Conservation (phyloP, 371 early-diverging fungal genomes). For the Lichtheimia corymbifera region DNA sequence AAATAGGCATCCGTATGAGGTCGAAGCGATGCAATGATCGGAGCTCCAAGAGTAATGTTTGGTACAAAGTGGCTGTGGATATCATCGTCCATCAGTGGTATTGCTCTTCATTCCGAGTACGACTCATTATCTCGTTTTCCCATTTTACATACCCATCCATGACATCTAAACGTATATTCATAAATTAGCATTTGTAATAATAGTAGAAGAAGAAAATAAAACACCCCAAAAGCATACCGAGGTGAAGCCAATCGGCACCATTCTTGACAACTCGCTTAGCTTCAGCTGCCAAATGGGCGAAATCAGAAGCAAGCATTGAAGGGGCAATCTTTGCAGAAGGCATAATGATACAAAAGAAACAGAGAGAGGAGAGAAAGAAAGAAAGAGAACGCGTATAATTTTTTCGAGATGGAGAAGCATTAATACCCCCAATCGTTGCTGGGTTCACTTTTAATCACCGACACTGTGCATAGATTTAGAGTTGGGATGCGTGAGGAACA, state of each 20-base stretch:
- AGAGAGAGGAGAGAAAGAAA: neutral
- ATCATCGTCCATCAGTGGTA: neutral
- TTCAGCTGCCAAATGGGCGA: constrained; percentile 87
- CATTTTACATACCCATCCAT: constrained; percentile 74
- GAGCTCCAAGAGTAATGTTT: constrained; percentile 95
- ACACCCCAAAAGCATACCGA: constrained; percentile 59
- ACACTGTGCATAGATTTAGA: too few species aligned
- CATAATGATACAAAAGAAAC: constrained; percentile 33
- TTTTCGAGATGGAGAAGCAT: neutral
- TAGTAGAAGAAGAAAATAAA: neutral
- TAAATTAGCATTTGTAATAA: neutral
- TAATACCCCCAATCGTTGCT: too few species aligned
- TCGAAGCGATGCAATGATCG: constrained; percentile 86
- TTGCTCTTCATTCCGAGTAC: neutral
- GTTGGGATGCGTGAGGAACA: too few species aligned
- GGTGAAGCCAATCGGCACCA: constrained; percentile 96
- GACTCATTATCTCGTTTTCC: neutral
- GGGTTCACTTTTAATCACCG: too few species aligned
- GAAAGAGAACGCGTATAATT: neutral
- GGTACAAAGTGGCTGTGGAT: constrained; percentile 93
- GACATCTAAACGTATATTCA: constrained; percentile 52
- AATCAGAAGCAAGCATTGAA: constrained; percentile 93
- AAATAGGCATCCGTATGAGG: constrained; percentile 90
- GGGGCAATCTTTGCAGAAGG: constrained; percentile 84
- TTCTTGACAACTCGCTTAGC: constrained; percentile 83